Evolutionary conservation across 2,329 filamentous ascomycete genomes (phyloP), one percentile per base, ranked within the genome.

Genomic region (Elsinoe ampelina): DNA sequence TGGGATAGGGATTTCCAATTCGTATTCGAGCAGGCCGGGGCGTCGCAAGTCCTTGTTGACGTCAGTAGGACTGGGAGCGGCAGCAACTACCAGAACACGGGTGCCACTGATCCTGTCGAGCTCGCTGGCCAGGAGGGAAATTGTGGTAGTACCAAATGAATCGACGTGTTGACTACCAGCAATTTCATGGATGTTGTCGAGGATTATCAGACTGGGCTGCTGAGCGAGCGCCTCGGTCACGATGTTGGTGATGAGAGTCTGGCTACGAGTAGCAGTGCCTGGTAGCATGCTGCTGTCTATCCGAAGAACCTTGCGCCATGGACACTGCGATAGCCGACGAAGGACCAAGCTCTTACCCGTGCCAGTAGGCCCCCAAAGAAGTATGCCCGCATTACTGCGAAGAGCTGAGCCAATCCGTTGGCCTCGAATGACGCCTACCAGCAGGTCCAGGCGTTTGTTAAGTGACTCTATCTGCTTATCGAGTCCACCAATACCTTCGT

Each of bases 291-390:
- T 72, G 5, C 74, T 73, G 56, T 79, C 75, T 55, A 91, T 73
- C 56, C 74, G 78, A 61, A 86, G 79, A 1, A 90, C 81, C 39
- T 80, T 81, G 19, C 81, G 82, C 87, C 89, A 95, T 0, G 83
- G 81, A 5, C 75, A 77, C 32, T 69, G 61, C 7, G 83, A 80
- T 17, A 96, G 76, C 32, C 81, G 80, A 13, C 85, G 70, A 1
- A 96, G 73, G 0, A 96, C 75, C 61, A 86, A 78, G 0, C 83
- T 86, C 72, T 96, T 96, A 20, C 92, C 92, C 0, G 88, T 95
- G 10, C 92, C 91, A 60, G 82, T 81, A 15, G 87, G 84, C 12
- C 92, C 92, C 67, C 95, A 85, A 3, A 96, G 75, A 20, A 93
- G 77, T 35, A 93, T 78, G 0, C 82, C 83, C 80, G 77, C 1